These are phyloP conservation scores for Simplicillium sp. DNA, from an alignment of 2,329 filamentous ascomycete species.

Conservation along the genomic window DNA sequence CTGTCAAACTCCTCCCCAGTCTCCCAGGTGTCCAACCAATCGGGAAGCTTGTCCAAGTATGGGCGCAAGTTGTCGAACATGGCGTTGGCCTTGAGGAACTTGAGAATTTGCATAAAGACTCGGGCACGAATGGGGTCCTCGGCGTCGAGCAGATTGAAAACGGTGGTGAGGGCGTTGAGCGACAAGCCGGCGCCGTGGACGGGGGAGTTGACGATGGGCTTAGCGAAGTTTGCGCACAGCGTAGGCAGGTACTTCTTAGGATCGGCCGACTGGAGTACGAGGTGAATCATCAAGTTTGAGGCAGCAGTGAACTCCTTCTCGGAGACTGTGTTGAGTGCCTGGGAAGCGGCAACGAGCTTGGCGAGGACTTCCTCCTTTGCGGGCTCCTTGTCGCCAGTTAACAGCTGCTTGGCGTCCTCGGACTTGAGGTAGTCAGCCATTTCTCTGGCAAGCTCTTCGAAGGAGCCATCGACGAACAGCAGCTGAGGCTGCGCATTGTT, in stretches of 20 bases:
- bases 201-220: constrained; percentile 78
- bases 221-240: constrained; percentile 82
- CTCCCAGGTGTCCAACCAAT: constrained; percentile 78
- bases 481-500: constrained; percentile 45
- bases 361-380: constrained; percentile 76
- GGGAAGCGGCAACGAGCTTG: constrained; percentile 76
- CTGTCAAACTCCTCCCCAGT: constrained; percentile 73
- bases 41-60: constrained; percentile 73
- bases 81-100: constrained; percentile 64
- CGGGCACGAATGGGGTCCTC: constrained; percentile 76
- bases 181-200: constrained; percentile 77
- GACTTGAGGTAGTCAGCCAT: constrained; percentile 89
- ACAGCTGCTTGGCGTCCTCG: constrained; percentile 66
- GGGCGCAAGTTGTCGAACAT: constrained; percentile 78
- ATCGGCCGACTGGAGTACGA: constrained; percentile 78
- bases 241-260: constrained; percentile 77
- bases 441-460: constrained; percentile 87
- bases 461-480: constrained; percentile 80
- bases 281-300: constrained; percentile 93
- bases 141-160: constrained; percentile 86
- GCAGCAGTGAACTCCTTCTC: constrained; percentile 96
- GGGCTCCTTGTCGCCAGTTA: constrained; percentile 47
- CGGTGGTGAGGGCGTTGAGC: constrained; percentile 82
- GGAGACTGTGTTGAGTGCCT: constrained; percentile 70
- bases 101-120: constrained; percentile 81